Conservation (phyloP, 192 early-diverging fungal genomes). For the Fimicolochytrium jonesii region DNA sequence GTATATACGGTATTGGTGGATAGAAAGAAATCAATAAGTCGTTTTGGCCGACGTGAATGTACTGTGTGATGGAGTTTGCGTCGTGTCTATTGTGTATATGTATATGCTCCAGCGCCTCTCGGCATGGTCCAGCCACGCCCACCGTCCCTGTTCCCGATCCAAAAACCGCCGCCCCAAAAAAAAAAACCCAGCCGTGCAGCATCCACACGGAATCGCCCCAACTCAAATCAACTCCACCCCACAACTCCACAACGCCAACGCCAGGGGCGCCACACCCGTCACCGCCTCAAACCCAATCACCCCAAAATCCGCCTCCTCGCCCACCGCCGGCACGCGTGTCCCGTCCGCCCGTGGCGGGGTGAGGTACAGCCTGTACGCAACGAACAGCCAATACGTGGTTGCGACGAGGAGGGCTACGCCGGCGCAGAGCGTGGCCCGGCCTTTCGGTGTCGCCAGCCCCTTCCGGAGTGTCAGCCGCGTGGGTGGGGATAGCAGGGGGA, state of each 20-base stretch:
- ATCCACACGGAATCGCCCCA: too few species aligned
- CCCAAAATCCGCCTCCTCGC: constrained; percentile 26
- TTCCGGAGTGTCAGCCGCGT: not conserved
- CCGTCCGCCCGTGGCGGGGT: too few species aligned
- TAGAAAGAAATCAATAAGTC: too few species aligned
- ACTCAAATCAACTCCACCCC: not conserved
- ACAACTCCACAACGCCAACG: constrained; percentile 1
- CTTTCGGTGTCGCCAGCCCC: not conserved
- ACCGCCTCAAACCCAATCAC: constrained; percentile 19
- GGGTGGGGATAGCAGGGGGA: not conserved
- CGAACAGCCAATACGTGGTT: constrained; percentile 1
- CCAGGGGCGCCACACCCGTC: constrained; percentile 8
- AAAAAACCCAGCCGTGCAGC: too few species aligned
- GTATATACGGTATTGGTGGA: too few species aligned
- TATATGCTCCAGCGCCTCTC: too few species aligned
- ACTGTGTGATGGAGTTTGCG: too few species aligned
- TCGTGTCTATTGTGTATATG: too few species aligned
- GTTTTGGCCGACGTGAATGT: too few species aligned
- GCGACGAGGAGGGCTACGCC: not conserved
- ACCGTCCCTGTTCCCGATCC: too few species aligned
- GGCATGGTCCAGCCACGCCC: too few species aligned
- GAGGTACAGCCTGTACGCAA: not conserved
- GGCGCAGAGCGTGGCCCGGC: not conserved
- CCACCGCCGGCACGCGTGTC: constrained; percentile 22
- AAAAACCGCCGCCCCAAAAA: too few species aligned